These are phyloP conservation scores for Fusarium transvaalense DNA, from an alignment of 2,329 filamentous ascomycete genomes.

Conservation along the genomic window DNA sequence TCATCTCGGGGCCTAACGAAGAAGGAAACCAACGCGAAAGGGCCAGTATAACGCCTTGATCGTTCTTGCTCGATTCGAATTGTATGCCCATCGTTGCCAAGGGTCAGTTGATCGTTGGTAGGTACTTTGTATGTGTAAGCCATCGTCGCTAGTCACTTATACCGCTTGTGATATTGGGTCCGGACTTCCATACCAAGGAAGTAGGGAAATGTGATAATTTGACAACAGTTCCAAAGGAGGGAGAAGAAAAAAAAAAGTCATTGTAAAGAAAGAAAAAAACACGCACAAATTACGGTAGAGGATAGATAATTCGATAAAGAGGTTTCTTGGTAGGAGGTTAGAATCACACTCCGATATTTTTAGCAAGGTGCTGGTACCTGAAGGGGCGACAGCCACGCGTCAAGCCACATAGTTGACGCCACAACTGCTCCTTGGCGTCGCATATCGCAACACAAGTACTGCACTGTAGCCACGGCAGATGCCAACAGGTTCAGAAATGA, in stretches of 20 bases:
- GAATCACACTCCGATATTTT: neutral
- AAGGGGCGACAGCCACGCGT: slow-evolving; percentile 38
- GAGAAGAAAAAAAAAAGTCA: neutral
- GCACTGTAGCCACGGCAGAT: neutral
- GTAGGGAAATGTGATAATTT: neutral
- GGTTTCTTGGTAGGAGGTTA: slow-evolving; percentile 1
- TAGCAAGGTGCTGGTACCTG: neutral
- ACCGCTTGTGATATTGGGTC: slow-evolving; percentile 14
- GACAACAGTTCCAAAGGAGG: neutral
- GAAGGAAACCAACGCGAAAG: neutral
- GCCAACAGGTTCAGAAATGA: slow-evolving; percentile 21
- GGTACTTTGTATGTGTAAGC: slow-evolving; percentile 8
- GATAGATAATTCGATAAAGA: neutral
- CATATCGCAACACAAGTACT: neutral
- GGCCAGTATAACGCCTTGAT: neutral
- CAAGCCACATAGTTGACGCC: slow-evolving; percentile 32
- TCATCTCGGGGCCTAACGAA: slow-evolving; percentile 3
- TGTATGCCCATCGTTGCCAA: slow-evolving; percentile 17
- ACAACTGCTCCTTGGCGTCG: slow-evolving; percentile 10
- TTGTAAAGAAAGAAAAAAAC: neutral
- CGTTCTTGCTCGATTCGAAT: slow-evolving; percentile 2
- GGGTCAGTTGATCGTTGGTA: slow-evolving; percentile 11
- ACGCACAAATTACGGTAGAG: neutral
- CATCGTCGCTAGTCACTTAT: slow-evolving; percentile 9
- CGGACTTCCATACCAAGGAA: neutral